Percentiles rank a stretch among this genome's conserved stretches.
phyloP scores from a whole-genome alignment of 768 basidiomycete genomes.

The Leccinum incarnatum region DNA sequence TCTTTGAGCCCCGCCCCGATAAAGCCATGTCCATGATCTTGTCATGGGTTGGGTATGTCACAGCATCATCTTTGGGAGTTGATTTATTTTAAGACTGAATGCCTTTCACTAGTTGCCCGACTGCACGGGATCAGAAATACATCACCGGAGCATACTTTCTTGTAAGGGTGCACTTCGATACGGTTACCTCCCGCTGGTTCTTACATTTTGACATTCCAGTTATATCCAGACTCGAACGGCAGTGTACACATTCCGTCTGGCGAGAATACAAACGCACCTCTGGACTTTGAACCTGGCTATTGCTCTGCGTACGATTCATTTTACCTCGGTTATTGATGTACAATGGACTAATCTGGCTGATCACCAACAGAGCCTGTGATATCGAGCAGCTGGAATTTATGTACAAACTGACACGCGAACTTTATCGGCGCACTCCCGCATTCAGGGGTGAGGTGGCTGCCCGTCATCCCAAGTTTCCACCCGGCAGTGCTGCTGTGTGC shows the following conservation, averaged over 20 bases:
- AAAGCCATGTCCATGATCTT: not conserved
- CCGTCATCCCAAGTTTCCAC: constrained; percentile 29
- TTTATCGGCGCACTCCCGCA: constrained; percentile 49
- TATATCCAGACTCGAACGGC: constrained; percentile 47
- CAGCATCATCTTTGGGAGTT: not conserved
- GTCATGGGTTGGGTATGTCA: not conserved
- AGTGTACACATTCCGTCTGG: constrained; percentile 47
- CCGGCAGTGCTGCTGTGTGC: constrained; percentile 28
- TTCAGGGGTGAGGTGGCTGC: constrained; percentile 21
- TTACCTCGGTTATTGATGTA: not conserved
- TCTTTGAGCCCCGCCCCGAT: not conserved
- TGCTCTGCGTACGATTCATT: constrained; percentile 37
- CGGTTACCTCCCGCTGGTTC: no score
- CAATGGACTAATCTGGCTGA: not conserved
- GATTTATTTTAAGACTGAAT: not conserved
- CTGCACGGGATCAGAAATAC: no score
- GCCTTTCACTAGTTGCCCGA: no score
- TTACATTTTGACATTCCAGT: constrained; percentile 7
- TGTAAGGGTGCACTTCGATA: no score
- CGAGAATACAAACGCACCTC: constrained; percentile 38
- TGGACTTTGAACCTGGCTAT: constrained; percentile 46
- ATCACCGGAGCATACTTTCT: no score
- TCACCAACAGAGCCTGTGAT: constrained; percentile 32
- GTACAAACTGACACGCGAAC: constrained; percentile 56
- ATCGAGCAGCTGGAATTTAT: constrained; percentile 45